phyloP scores from a whole-genome alignment of 352 stramenopile species.

The Halophytophthora batemanensis region DNA sequence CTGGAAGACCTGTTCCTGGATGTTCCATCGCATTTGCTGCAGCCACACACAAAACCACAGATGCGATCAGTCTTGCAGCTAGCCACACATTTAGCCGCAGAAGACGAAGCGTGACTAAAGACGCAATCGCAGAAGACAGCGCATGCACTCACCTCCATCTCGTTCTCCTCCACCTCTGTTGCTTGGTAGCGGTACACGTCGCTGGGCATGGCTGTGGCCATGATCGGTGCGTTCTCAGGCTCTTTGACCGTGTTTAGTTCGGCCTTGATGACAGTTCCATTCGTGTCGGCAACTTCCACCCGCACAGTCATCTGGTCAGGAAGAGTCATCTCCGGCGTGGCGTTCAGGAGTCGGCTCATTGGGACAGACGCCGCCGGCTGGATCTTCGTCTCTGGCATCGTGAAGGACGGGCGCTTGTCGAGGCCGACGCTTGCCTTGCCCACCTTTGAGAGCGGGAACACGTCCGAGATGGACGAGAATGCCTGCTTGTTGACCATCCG shows the following conservation, averaged over 20 bases:
- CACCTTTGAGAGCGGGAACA: slow-evolving; percentile 39
- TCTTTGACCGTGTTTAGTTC: slow-evolving; percentile 31
- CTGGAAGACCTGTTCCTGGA: slow-evolving; percentile 64
- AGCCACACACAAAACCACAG: slow-evolving; percentile 11
- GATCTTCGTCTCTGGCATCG: slow-evolving; percentile 13
- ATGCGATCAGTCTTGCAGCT: too few relatives aligned
- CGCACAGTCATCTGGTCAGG: slow-evolving; percentile 55
- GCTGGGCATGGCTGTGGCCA: slow-evolving; percentile 14
- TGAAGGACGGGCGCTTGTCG: slow-evolving; percentile 22
- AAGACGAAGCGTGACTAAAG: too few relatives aligned
- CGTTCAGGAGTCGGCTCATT: slow-evolving; percentile 33
- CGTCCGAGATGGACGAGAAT: slow-evolving; percentile 65
- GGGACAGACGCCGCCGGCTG: slow-evolving; percentile 13
- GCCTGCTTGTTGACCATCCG: too few relatives aligned
- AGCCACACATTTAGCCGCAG: too few relatives aligned
- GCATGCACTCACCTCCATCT: slow-evolving; percentile 59
- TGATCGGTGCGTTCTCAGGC: slow-evolving; percentile 28
- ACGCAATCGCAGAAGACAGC: too few relatives aligned
- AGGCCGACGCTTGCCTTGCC: slow-evolving; percentile 35
- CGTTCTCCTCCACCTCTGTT: slow-evolving; percentile 60
- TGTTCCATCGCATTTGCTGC: slow-evolving; percentile 63
- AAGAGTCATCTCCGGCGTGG: slow-evolving; percentile 45
- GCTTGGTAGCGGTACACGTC: slow-evolving; percentile 56
- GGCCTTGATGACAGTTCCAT: slow-evolving; percentile 33
- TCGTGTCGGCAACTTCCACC: slow-evolving; percentile 40